A percentile compares a stretch with the other conserved stretches of the same genome.
Conservation (phyloP, 2,329 filamentous ascomycete genomes). For the Fusarium tjaetaba region DNA sequence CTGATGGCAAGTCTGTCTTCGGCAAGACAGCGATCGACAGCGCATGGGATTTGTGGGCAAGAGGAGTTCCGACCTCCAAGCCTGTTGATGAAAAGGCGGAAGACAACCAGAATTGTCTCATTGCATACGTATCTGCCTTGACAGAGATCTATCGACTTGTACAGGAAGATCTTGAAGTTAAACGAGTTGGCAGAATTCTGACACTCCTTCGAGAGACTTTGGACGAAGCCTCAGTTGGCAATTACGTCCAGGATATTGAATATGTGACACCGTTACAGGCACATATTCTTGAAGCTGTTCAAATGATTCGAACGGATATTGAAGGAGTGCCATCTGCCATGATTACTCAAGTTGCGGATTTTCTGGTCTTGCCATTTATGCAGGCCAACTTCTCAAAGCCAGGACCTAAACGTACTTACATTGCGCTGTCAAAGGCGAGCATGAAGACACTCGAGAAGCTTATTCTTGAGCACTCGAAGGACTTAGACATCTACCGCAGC, state of each 20-base stretch:
- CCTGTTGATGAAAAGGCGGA: constrained; percentile 50
- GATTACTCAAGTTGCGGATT: constrained; percentile 73
- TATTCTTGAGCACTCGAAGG: constrained; percentile 66
- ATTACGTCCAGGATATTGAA: constrained; percentile 78
- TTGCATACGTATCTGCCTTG: constrained; percentile 83
- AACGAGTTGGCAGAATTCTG: constrained; percentile 74
- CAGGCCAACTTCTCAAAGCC: constrained; percentile 49
- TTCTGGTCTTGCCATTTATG: constrained; percentile 75
- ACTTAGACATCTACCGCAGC: constrained; percentile 74
- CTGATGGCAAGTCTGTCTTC: constrained; percentile 55
- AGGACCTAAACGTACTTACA: constrained; percentile 75
- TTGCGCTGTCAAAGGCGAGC: constrained; percentile 86
- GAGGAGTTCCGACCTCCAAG: constrained; percentile 66
- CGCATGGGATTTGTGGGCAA: constrained; percentile 77
- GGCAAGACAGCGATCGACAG: constrained; percentile 65
- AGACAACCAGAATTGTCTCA: constrained; percentile 83
- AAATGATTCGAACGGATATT: constrained; percentile 73
- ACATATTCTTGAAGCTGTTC: constrained; percentile 73
- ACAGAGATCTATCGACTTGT: constrained; percentile 82
- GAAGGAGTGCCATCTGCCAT: constrained; percentile 73
- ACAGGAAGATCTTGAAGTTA: constrained; percentile 68
- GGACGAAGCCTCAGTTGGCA: constrained; percentile 72
- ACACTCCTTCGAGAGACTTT: constrained; percentile 76
- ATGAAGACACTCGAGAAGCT: constrained; percentile 76
- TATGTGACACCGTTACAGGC: constrained; percentile 77